Evolutionary conservation across 352 stramenopile species (phyloP), one percentile per base, ranked within the genome.

Genomic region (Nothophytophthora sp.): DNA sequence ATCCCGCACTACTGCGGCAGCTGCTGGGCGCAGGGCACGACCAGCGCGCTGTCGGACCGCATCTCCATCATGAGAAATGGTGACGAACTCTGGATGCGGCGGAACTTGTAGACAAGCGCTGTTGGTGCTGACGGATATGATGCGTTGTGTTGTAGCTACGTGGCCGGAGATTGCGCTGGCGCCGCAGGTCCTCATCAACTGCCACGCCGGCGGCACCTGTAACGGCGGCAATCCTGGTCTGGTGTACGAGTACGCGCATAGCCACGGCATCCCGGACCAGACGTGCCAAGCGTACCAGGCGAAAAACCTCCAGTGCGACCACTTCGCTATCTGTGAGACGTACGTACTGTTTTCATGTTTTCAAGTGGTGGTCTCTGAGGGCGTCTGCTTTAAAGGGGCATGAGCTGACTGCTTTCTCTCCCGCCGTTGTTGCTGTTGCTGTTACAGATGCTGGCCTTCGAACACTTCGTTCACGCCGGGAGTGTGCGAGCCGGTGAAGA

Each of bases 1-100:
- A 98, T 99, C 49, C 96, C 96, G 22, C 65, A 86, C 36, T 97
- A 97, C 67, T 97, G 91, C 44, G 88, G 88, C n/a, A 96, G 83
- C 37, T 98, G 89, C 73, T 98, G 91, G 91, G 88, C 90, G 0
- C 88, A 97, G 28, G 90, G 84, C 24, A 93, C 88, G 10, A 96
- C 86, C 18, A 96, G 83, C 33, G 80, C 87, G 20, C 66, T 97
- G 13, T 94, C 88, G 15, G 90, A 97, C 56, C 88, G 90, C n/a
- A 96, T 97, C 51, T 91, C 85, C 29, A 95, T 97, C 45, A 64
- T 95, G 48, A 75, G 86, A 63, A 95, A 96, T 56, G 86, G 78
- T 88, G 63, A 35, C 51, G 37, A 11, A 7, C 11, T 16, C 11
- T 37, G 25, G n/a, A n/a, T n/a, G n/a, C n/a, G n/a, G n/a, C n/a